Evolutionary conservation across 2,329 filamentous ascomycete species (phyloP).

Genomic region (Calonectria hawksworthii): DNA sequence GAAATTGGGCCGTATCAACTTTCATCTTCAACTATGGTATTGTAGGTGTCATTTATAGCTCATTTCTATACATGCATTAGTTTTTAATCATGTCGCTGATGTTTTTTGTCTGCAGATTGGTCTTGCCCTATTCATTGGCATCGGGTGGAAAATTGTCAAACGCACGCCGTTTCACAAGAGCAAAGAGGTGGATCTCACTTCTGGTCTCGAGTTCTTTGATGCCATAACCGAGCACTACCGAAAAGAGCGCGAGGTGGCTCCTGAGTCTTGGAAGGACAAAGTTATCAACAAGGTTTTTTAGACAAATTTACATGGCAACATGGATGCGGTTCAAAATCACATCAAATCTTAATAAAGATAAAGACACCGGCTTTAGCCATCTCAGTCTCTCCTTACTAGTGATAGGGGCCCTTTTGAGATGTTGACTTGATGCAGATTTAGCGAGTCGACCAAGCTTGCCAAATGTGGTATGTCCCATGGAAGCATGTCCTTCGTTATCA

Average conservation of each 20-base stretch:
- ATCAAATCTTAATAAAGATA: background rate
- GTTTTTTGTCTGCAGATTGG: background rate
- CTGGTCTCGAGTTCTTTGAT: background rate
- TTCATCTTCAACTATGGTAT: constrained; percentile 4
- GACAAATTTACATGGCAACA: background rate
- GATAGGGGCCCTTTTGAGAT: background rate
- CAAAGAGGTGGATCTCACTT: constrained; percentile 1
- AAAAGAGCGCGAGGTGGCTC: background rate
- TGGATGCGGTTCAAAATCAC: background rate
- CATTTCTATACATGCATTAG: fast-evolving
- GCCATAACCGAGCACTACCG: background rate
- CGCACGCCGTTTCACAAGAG: background rate
- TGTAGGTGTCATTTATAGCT: background rate
- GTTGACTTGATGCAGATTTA: background rate
- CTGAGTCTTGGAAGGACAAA: background rate
- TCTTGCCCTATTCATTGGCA: background rate
- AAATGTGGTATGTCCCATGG: constrained; percentile 1
- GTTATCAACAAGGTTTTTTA: background rate
- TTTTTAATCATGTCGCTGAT: background rate
- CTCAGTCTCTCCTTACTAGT: background rate
- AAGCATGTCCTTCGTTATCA: background rate
- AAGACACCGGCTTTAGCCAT: background rate
- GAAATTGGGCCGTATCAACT: background rate
- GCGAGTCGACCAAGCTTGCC: background rate
- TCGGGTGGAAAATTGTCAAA: background rate